Conservation (phyloP, 306 rosid species). For the Dalbergia cochinchinensis region DNA sequence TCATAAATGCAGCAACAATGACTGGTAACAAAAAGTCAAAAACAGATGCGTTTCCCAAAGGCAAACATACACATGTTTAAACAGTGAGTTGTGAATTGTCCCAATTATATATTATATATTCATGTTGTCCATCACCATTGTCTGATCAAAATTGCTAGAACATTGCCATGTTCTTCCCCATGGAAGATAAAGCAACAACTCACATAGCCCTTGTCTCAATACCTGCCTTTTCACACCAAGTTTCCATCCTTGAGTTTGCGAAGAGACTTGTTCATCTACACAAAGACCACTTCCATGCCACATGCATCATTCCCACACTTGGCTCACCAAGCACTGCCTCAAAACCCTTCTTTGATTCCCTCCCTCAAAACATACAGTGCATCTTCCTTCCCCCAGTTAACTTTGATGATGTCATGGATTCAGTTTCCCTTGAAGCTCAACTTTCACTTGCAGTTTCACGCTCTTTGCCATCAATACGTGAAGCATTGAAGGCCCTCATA, state of each 20-base stretch:
- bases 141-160: background rate
- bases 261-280: slow-evolving; percentile 44
- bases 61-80: too few species aligned
- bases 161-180: background rate
- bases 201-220: slow-evolving; percentile 48
- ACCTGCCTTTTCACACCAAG: slow-evolving; percentile 47
- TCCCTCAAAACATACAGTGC: slow-evolving; percentile 42
- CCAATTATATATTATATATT: too few species aligned
- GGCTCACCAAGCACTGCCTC: background rate
- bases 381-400: slow-evolving; percentile 49
- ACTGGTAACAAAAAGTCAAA: background rate
- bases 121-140: too few species aligned
- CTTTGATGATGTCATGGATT: slow-evolving; percentile 27
- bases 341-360: slow-evolving; percentile 32
- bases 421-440: slow-evolving; percentile 4
- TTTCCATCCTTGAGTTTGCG: slow-evolving; percentile 52
- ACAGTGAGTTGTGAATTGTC: background rate
- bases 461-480: slow-evolving; percentile 36
- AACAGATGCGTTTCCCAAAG: too few species aligned
- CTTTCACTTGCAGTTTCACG: slow-evolving; percentile 23
- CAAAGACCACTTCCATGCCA: slow-evolving; percentile 32
- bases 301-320: slow-evolving; percentile 54
- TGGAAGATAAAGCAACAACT: slow-evolving; percentile 42
- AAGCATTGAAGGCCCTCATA: slow-evolving; percentile 26
- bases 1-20: background rate